Evolutionary conservation across 2,329 filamentous ascomycete species (phyloP), one percentile per base, ranked within the genome.

Genomic region (Cylindrodendrum hubeiense): DNA sequence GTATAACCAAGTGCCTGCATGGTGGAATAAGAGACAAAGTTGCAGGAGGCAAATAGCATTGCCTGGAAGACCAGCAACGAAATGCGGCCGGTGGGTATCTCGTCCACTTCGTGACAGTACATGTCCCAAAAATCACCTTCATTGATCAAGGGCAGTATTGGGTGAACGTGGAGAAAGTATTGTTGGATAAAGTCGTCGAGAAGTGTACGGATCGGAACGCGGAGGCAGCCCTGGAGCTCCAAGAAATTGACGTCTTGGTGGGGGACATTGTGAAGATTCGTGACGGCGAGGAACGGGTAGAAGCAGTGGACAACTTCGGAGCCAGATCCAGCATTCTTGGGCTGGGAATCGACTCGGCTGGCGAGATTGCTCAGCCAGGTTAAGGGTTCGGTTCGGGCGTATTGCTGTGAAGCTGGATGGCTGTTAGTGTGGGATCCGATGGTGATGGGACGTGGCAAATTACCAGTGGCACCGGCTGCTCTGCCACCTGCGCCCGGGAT

Each of bases 181-280:
- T 84, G 79, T 65, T 80, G 78, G 6, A 86, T 76, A 59, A 87
- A 84, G 51, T 84, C 81, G 51, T 85, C 81, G 0, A 85, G 72
- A 1, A 82, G 74, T 2, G 75, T 62, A 26, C 78, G 76, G 0
- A 76, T 79, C 0, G 84, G 84, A 12, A 86, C 73, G 13, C 79
- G 78, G 2, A 86, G 74, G 64, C 83, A 85, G 4, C 82, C 81
- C 65, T 85, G 83, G 2, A 79, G 76, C 46, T 81, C 79, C 22
- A 86, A 75, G 63, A 81, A 85, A 56, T 80, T 81, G 64, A 84
- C 79, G 66, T 86, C 83, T 67, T 84, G 81, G 0, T 79, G 78
- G 50, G 82, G 79, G 46, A 83, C 76, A 44, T 76, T 77, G 44
- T 66, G 59, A 5, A 74, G 59, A 26, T 71, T 72, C 63, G 75